Evolutionary conservation across 2,329 filamentous ascomycete species (phyloP), one percentile per base, ranked within the genome.

Genomic region (Fusarium multiceps): DNA sequence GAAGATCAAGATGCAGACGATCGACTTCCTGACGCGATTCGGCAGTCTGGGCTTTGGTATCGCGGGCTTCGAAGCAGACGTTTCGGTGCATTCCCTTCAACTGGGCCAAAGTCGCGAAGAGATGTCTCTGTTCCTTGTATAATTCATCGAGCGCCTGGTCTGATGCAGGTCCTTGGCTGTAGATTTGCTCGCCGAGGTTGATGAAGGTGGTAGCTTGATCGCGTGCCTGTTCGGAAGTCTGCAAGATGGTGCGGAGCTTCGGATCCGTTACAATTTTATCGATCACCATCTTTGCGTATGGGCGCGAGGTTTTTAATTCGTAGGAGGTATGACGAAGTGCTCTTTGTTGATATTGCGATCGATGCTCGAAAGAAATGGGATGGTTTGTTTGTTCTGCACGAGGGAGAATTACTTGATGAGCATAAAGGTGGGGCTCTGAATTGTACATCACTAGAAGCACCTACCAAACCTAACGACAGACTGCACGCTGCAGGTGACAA

Each of bases 21-120:
- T 99, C 96, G 69, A 98, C 93, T 80, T 97, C 93, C 75, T 95
- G 92, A 50, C 94, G 89, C 50, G 92, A 92, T 79, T 97, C 93
- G 30, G 93, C 92, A 1, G 96, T 98, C 73, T 89, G 85, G 55
- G 92, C 86, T 79, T 98, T 98, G 16, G 94, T 97, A 72, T 93
- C 89, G 71, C 96, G 90, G 30, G 94, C 93, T 30, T 89, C 87
- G 73, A 97, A 87, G 71, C 94, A 89, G 12, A 94, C 93, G 69
- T 91, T 87, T 28, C 96, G 90, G 78, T 98, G 95, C 28, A 96
- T 85, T 14, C 92, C 92, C 58, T 95, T 92, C 20, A 97, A 86
- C 71, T 93, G 91, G 2, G 93, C 89, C 12, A 97, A 87, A 74
- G 93, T 90, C 58, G 93, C 90, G 72, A 92, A 89, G 5, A 98